Evolutionary conservation across 2,329 filamentous ascomycete species (phyloP), one percentile per base, ranked within the genome.

Genomic region (Botrytis fragariae): DNA sequence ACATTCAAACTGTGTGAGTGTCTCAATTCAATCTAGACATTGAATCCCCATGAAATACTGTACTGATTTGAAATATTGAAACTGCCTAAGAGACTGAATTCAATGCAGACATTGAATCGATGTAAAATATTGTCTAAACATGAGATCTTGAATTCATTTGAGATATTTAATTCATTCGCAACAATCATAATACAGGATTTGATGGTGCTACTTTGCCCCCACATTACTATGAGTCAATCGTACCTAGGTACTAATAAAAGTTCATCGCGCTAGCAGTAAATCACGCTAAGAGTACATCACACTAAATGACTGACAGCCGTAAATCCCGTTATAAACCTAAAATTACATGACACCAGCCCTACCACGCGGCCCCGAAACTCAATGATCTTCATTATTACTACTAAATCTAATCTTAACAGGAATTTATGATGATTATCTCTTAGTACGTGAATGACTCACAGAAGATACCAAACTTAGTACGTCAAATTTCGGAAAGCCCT

Each of bases 61-160:
- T 18, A 62, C 25, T 20, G 1, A 5, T 29, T 10, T 42, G 37
- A 5, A 18, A 37, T 3, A 25, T 20, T 37, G 2, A 29, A 4
- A 9, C 7, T 4, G 18, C 9, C 0, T 29, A 8, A 42, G 0
- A 42, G 3, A 5, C 1, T 9, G 20, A 5, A 12, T 10, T 29
- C 0, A 29, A 25, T 45, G 3, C 4, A 45, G 39, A 14, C 4
- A 32, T 20, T 16, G n/a, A 32, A 45, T 1, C 12, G 1, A 12
- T 22, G 0, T 45, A 0, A 25, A 64, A 6, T 1, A 3, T 2
- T 64, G 1, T 22, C 5, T 14, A 2, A 12, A 32, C 10, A 1
- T 22, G 18, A 64, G n/a, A 22, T 12, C 2, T 22, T 14, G 1
- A 12, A 37, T 37, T 25, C 1, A 18, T 35, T 1, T n/a, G 0